phyloP scores from a whole-genome alignment of 2,329 filamentous ascomycete genomes.

The Beauveria pseudobassiana region DNA sequence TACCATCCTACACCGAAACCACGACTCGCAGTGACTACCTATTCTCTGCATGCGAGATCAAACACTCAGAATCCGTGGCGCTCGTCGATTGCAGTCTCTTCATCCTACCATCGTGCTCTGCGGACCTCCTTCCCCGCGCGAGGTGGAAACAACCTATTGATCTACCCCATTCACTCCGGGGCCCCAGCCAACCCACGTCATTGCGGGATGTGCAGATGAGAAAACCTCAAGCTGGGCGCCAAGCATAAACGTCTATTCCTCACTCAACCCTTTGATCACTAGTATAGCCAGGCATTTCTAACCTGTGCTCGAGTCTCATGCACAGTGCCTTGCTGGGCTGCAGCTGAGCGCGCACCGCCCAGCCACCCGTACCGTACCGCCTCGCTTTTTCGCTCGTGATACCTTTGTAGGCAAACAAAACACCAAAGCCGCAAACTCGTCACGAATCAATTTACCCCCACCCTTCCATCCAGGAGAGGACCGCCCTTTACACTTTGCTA shows the following conservation, averaged over 20 bases:
- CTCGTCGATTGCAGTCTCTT: not conserved
- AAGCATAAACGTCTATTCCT: not conserved
- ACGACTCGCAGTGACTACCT: not conserved
- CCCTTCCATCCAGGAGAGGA: no score
- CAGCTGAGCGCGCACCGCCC: not conserved
- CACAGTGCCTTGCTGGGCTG: not conserved
- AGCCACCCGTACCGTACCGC: not conserved
- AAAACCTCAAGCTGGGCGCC: not conserved
- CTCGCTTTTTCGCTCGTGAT: constrained; percentile 5
- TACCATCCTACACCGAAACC: not conserved
- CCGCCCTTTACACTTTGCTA: not conserved
- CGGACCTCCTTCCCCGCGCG: not conserved
- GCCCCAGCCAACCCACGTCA: not conserved
- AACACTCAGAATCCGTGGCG: not conserved
- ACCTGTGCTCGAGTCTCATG: not conserved
- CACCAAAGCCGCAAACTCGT: not conserved
- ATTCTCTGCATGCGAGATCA: not conserved
- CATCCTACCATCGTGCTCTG: not conserved
- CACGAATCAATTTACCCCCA: not conserved
- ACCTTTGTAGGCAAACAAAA: constrained; percentile 8
- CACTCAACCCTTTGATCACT: not conserved
- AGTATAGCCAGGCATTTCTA: not conserved
- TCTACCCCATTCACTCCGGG: not conserved
- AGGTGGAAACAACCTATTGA: not conserved
- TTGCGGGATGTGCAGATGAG: not conserved